Percentiles rank a stretch among this genome's conserved stretches.
Conservation (phyloP, 495 filamentous ascomycete genomes). For the Lasiosphaeria miniovina region DNA sequence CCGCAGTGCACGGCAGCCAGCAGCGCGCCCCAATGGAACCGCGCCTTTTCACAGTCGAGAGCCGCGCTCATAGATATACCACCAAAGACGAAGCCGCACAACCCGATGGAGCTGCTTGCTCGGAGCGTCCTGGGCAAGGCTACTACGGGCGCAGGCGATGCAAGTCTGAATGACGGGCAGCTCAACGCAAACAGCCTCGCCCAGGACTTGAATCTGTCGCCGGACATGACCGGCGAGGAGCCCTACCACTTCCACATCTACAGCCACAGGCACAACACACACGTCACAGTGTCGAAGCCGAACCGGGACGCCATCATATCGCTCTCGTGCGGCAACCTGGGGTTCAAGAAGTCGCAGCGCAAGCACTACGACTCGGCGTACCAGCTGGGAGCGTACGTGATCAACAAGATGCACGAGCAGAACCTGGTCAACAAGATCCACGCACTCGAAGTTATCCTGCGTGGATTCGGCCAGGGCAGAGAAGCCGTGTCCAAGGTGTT, state of each 20-base stretch:
- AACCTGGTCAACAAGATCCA: slow-evolving; percentile 59
- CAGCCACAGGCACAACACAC: slow-evolving; percentile 84
- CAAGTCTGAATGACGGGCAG: neutral
- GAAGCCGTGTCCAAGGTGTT: slow-evolving; percentile 88
- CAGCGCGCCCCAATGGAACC: slow-evolving; percentile 32
- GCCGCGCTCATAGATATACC: slow-evolving; percentile 2
- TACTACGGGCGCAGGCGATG: neutral
- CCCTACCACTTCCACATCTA: slow-evolving; percentile 87
- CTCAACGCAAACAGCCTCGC: slow-evolving; percentile 11
- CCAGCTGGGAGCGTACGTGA: slow-evolving; percentile 75
- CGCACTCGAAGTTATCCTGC: slow-evolving; percentile 70
- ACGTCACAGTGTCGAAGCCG: slow-evolving; percentile 81
- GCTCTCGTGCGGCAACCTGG: slow-evolving; percentile 75
- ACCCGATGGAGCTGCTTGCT: slow-evolving; percentile 11
- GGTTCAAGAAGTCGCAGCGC: slow-evolving; percentile 75
- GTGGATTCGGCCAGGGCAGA: slow-evolving; percentile 80
- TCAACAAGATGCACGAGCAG: slow-evolving; percentile 73
- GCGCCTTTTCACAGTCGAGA: slow-evolving; percentile 42
- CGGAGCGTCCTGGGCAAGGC: slow-evolving; percentile 1
- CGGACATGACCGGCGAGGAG: slow-evolving; percentile 32
- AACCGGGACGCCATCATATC: slow-evolving; percentile 73
- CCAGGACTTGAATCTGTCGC: slow-evolving; percentile 15
- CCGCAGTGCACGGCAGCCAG: slow-evolving; percentile 22
- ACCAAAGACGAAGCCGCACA: neutral
- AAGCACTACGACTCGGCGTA: slow-evolving; percentile 90